Conservation (phyloP, 1,139 yeast species). For the Nakaseomyces bracarensis region DNA sequence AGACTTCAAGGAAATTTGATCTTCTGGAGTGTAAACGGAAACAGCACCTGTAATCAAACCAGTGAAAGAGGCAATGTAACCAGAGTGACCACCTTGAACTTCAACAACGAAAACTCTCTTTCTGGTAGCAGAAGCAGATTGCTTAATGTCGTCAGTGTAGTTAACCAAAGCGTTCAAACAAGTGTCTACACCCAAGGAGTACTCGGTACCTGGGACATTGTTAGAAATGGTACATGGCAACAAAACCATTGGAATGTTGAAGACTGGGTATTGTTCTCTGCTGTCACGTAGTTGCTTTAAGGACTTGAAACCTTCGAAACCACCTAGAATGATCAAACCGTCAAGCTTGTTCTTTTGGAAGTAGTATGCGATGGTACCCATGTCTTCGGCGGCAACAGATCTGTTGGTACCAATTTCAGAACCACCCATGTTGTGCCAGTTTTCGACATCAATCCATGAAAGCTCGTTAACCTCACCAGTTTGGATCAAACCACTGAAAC, state of each 20-base stretch:
- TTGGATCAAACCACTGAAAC: constrained; percentile 68
- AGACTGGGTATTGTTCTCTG: constrained; percentile 55
- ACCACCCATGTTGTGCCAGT: constrained; percentile 71
- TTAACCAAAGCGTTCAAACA: constrained; percentile 67
- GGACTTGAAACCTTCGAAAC: constrained; percentile 70
- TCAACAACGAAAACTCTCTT: constrained; percentile 72
- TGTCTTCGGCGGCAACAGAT: constrained; percentile 57
- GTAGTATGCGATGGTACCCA: constrained; percentile 69
- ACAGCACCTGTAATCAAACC: constrained; percentile 67
- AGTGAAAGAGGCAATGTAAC: constrained; percentile 64
- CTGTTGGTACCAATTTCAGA: constrained; percentile 79
- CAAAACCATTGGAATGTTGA: constrained; percentile 69
- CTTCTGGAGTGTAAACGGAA: constrained; percentile 70
- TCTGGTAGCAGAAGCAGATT: constrained; percentile 71
- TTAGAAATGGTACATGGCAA: constrained; percentile 80
- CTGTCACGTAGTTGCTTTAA: constrained; percentile 59
- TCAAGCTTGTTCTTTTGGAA: constrained; percentile 66
- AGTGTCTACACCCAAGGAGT: constrained; percentile 71
- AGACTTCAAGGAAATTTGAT: constrained; percentile 49
- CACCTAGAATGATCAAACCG: constrained; percentile 69
- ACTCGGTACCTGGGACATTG: constrained; percentile 79
- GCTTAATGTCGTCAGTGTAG: constrained; percentile 73
- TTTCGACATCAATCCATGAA: constrained; percentile 61
- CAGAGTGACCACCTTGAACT: constrained; percentile 84
- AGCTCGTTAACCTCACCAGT: constrained; percentile 59